Conservation (phyloP, 345 rosid species). For the Cardamine chenopodiifolia region DNA sequence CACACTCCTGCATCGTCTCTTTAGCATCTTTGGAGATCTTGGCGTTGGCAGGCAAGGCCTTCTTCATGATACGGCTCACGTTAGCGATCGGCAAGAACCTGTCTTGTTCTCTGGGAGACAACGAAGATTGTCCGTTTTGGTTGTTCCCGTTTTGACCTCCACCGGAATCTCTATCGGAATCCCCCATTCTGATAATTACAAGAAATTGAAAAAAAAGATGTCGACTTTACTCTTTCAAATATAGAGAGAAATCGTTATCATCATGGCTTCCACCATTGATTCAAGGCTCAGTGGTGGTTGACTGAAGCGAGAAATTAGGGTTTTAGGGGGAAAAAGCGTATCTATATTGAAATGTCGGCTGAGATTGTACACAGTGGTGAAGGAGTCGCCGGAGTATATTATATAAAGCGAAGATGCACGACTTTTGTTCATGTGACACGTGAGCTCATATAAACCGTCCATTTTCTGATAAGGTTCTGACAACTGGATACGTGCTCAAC, state of each 20-base stretch:
- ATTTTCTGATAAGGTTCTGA: slow-evolving; percentile 44
- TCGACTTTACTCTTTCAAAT: slow-evolving; percentile 24
- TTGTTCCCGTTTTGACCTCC: slow-evolving; percentile 50
- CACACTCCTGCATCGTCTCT: slow-evolving; percentile 81
- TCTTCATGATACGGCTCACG: slow-evolving; percentile 82
- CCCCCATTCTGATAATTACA: slow-evolving; percentile 50
- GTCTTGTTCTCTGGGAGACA: slow-evolving; percentile 65
- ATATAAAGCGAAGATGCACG: slow-evolving; percentile 39
- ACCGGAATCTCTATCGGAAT: slow-evolving; percentile 71
- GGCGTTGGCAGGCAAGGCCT: slow-evolving; percentile 72
- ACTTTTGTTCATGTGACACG: slow-evolving; percentile 39
- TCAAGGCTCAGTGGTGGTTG: slow-evolving; percentile 8
- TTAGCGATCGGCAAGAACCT: slow-evolving; percentile 75
- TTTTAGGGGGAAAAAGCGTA: slow-evolving; percentile 28
- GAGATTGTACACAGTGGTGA: slow-evolving; percentile 35
- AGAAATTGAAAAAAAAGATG: slow-evolving; percentile 6
- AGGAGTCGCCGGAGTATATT: slow-evolving; percentile 40
- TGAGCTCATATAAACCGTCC: slow-evolving; percentile 32
- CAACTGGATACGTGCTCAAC: slow-evolving; percentile 36
- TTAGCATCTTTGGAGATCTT: slow-evolving; percentile 80
- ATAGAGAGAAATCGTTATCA: slow-evolving; percentile 16
- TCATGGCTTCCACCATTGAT: slow-evolving; percentile 24
- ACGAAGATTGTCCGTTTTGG: slow-evolving; percentile 41
- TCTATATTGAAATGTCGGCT: slow-evolving; percentile 31
- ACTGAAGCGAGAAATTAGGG: slow-evolving; percentile 41